Evolutionary conservation across 2,329 filamentous ascomycete genomes (phyloP), one percentile per base, ranked within the genome.

Genomic region (Penicillium paneum): DNA sequence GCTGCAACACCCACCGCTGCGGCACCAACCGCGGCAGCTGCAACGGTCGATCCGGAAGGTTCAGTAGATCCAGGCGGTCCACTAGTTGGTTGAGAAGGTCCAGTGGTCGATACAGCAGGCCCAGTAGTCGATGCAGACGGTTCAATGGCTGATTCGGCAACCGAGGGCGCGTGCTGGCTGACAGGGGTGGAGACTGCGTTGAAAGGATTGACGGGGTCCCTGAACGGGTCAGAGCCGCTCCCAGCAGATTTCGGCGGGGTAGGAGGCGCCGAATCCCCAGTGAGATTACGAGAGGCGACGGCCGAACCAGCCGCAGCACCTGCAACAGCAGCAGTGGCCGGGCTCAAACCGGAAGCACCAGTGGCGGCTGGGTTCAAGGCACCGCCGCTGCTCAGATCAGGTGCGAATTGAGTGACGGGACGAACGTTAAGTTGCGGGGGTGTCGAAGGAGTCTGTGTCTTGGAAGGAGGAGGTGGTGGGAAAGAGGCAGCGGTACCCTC

Each of bases 351-450:
- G 1, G 34, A 28, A 8, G 61, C 59, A 53, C 55, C 55, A 13
- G 47, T 49, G 28, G 51, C 46, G 21, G 55, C 47, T 8, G 58
- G 34, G 38, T 57, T 55, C 38, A 59, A 54, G 24, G 35, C 55
- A 44, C 61, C 58, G 52, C 71, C 61, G 54, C 64, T 57, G 53
- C 59, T 71, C 58, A 89, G 81, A 66, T 83, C 85, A 5, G 90
- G 89, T 36, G 90, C 80, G 74, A 96, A 92, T 66, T 94, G 86
- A 38, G 90, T 93, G 45, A 94, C 83, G 3, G 91, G 91, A 46
- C 91, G 87, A 50, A 96, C 80, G 67, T 90, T 95, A 57, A 97
- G 81, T 58, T 87, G 87, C n/a, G 91, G 91, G 41, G 91, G 86
- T 32, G 77, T 81, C 29, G 79, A 56, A 56, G 70, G 64, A 57